Percentiles rank a stretch among this genome's conserved stretches.
Conservation (phyloP, 2,329 filamentous ascomycete genomes). For the Laburnicola sp. region DNA sequence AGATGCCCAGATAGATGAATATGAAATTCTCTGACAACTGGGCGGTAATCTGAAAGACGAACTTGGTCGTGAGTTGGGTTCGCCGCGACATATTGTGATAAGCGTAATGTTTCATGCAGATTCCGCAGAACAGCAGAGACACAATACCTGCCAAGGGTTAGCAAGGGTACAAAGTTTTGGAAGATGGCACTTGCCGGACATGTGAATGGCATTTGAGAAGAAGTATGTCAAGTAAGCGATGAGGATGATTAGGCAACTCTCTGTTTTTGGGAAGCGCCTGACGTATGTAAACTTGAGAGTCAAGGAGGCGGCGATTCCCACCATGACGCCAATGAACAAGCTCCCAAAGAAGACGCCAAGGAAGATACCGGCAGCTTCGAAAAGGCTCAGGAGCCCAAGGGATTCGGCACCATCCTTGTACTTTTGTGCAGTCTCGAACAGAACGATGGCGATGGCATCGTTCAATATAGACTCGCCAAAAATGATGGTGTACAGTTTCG, state of each 20-base stretch:
- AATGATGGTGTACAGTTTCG: slow-evolving; percentile 97
- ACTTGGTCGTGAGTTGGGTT: slow-evolving; percentile 97
- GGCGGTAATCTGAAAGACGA: slow-evolving; percentile 90
- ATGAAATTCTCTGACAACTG: slow-evolving; percentile 99
- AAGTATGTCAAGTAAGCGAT: slow-evolving; percentile 98
- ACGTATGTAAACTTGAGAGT: slow-evolving; percentile 94
- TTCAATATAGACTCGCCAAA: slow-evolving; percentile 98
- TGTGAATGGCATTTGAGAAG: slow-evolving; percentile 91
- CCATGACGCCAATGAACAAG: slow-evolving; percentile 81
- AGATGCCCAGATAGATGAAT: slow-evolving; percentile 96
- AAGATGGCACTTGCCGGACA: slow-evolving; percentile 73
- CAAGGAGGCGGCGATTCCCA: slow-evolving; percentile 85
- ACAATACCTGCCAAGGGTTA: slow-evolving; percentile 73
- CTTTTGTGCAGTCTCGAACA: slow-evolving; percentile 96
- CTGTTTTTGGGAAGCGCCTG: slow-evolving; percentile 89
- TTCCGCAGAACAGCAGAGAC: slow-evolving; percentile 94
- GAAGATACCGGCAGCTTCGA: slow-evolving; percentile 93
- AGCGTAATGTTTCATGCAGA: slow-evolving; percentile 97
- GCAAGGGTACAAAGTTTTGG: slow-evolving; percentile 2
- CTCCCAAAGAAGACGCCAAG: slow-evolving; percentile 95
- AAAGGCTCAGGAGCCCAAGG: slow-evolving; percentile 77
- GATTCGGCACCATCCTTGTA: slow-evolving; percentile 74
- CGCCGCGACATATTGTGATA: slow-evolving; percentile 99
- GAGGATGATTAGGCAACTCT: slow-evolving; percentile 90
- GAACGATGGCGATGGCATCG: slow-evolving; percentile 96